Conservation (phyloP, 352 stramenopile species). For the Pythium volutum region DNA sequence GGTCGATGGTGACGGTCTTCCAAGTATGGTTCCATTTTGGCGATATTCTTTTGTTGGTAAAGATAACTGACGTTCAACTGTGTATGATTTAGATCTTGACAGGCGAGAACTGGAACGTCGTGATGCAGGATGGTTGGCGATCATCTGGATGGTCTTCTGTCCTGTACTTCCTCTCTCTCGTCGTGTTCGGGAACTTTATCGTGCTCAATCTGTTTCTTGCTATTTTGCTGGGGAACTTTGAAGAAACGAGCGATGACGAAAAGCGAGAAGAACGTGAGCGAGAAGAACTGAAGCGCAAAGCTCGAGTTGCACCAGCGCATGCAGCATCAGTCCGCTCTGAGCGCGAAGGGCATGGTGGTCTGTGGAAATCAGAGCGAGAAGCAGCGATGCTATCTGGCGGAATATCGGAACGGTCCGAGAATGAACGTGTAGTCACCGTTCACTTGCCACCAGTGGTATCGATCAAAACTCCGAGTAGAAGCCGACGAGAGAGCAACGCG, state of each 20-base stretch:
- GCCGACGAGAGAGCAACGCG: slow-evolving; percentile 15
- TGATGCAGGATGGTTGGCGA: slow-evolving; percentile 89
- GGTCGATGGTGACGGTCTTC: slow-evolving; percentile 72
- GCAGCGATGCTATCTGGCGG: neutral
- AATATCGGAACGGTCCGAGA: slow-evolving; percentile 1
- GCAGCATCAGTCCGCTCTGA: slow-evolving; percentile 11
- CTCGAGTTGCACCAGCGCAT: slow-evolving; percentile 13
- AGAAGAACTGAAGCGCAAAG: slow-evolving; percentile 30
- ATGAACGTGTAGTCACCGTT: slow-evolving; percentile 3
- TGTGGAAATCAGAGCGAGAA: slow-evolving; percentile 17
- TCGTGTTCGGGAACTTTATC: slow-evolving; percentile 79
- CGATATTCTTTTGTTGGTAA: neutral
- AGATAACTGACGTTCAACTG: neutral
- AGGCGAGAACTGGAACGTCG: slow-evolving; percentile 91
- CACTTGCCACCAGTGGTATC: neutral
- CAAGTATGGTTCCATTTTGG: slow-evolving; percentile 28
- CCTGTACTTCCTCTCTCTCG: slow-evolving; percentile 79
- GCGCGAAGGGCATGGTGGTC: slow-evolving; percentile 1
- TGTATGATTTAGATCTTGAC: slow-evolving; percentile 76
- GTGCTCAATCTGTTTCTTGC: slow-evolving; percentile 92
- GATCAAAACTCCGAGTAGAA: neutral
- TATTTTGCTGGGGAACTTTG: slow-evolving; percentile 90
- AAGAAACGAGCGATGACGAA: slow-evolving; percentile 59
- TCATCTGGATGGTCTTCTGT: slow-evolving; percentile 47
- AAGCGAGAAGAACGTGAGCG: slow-evolving; percentile 37